A percentile compares a stretch with the other conserved stretches of the same genome.
phyloP scores from a whole-genome alignment of 805 yeast species.

The Yarrowia sp. region DNA sequence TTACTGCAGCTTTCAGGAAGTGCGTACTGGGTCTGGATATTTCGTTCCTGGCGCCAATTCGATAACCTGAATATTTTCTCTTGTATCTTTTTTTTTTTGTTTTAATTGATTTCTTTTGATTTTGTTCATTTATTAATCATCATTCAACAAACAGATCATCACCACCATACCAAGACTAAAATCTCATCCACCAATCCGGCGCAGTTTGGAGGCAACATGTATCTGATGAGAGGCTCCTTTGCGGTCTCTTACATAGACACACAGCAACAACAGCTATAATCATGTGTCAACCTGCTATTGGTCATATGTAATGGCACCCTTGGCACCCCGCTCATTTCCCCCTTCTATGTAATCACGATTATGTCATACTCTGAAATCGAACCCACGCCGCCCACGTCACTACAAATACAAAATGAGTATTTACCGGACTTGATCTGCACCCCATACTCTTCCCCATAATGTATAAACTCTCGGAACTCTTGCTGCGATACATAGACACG shows the following conservation, averaged over 20 bases:
- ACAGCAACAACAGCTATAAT: no score
- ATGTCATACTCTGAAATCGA: not conserved
- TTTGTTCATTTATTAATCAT: not conserved
- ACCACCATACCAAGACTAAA: no score
- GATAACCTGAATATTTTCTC: no score
- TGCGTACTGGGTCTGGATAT: no score
- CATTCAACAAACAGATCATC: not conserved
- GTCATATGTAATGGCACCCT: not conserved
- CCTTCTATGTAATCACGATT: not conserved
- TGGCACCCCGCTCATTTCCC: not conserved
- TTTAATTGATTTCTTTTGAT: no score
- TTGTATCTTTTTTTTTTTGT: no score
- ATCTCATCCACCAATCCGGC: not conserved
- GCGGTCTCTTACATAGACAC: no score
- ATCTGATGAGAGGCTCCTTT: not conserved
- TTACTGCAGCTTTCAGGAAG: no score
- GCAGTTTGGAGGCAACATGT: not conserved
- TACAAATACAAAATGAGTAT: not conserved
- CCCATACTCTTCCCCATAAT: conserved; percentile 11
- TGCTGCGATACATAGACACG: not conserved
- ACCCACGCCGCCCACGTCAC: not conserved
- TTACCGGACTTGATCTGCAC: conserved; percentile 17
- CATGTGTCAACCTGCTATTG: no score
- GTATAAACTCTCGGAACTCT: not conserved
- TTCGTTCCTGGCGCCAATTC: no score